These are phyloP conservation scores for Vitis rotundifolia DNA, from an alignment of 164 flowering plant species.

Conservation along the genomic window DNA sequence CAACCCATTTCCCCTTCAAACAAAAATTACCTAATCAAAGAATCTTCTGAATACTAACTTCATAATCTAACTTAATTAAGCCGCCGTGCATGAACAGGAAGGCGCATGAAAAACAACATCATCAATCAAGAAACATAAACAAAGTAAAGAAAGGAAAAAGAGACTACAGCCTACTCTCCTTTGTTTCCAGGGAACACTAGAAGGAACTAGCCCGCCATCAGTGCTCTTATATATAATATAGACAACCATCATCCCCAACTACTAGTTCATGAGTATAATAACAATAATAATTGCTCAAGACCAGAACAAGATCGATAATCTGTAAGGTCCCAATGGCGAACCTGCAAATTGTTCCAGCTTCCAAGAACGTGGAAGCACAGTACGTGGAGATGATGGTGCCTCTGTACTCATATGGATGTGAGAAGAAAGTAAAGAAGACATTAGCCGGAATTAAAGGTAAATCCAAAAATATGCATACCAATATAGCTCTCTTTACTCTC, in stretches of 20 bases:
- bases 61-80: neutral
- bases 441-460: constrained; percentile 75
- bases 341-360: constrained; percentile 65
- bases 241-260: neutral
- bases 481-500: no score
- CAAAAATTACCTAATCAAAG: neutral
- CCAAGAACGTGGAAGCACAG: constrained; percentile 80
- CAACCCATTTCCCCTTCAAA: neutral
- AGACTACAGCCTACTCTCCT: no score
- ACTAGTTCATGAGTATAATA: no score
- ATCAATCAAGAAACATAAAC: neutral
- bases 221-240: neutral
- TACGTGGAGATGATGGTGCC: constrained; percentile 93
- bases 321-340: constrained; percentile 34
- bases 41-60: neutral
- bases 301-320: neutral
- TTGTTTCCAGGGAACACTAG: no score
- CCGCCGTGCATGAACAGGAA: neutral
- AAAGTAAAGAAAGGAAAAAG: no score
- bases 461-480: neutral
- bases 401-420: constrained; percentile 80
- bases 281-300: neutral
- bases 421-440: constrained; percentile 80
- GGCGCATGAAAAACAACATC: neutral
- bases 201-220: no score